A percentile compares a stretch with the other conserved stretches of the same genome.
Conservation (phyloP, 169 alveolate species). For the Fabrea salina region DNA sequence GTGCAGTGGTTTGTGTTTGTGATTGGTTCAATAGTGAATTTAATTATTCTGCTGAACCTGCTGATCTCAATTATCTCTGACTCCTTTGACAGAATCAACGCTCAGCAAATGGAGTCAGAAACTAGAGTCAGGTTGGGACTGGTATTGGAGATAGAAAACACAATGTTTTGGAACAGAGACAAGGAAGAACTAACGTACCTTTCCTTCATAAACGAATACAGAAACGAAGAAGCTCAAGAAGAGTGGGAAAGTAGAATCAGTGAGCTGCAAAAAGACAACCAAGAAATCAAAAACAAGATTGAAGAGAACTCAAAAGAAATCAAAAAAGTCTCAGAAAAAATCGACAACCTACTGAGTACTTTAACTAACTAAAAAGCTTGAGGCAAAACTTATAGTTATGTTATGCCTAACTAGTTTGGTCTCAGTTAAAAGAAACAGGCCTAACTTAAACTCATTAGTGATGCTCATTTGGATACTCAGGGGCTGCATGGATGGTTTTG, state of each 20-base stretch:
- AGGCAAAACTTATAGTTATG: too few species aligned
- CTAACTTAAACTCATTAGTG: too few species aligned
- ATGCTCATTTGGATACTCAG: too few species aligned
- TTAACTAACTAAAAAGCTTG: too few species aligned
- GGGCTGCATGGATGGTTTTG: too few species aligned
- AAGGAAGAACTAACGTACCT: background rate
- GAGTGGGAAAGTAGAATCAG: conserved; percentile 30
- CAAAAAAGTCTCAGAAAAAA: too few species aligned
- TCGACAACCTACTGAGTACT: too few species aligned
- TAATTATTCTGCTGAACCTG: conserved; percentile 12
- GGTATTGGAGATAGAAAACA: conserved; percentile 1
- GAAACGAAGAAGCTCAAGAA: background rate
- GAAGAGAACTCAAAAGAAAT: too few species aligned
- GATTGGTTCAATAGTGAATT: background rate
- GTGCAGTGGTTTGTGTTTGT: conserved; percentile 14
- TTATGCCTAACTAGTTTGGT: too few species aligned
- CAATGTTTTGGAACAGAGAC: background rate
- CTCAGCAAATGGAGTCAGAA: background rate
- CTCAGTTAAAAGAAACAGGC: too few species aligned
- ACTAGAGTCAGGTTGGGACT: background rate
- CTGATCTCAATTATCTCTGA: conserved; percentile 25
- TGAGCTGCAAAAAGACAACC: background rate
- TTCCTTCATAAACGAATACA: background rate
- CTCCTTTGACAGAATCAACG: conserved; percentile 16
- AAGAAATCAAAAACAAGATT: too few species aligned